Percentiles rank a stretch among this genome's conserved stretches.
Evolutionary conservation across 1,284 basidiomycete genomes (phyloP).

Genomic region (Ceratobasidium sp.): DNA sequence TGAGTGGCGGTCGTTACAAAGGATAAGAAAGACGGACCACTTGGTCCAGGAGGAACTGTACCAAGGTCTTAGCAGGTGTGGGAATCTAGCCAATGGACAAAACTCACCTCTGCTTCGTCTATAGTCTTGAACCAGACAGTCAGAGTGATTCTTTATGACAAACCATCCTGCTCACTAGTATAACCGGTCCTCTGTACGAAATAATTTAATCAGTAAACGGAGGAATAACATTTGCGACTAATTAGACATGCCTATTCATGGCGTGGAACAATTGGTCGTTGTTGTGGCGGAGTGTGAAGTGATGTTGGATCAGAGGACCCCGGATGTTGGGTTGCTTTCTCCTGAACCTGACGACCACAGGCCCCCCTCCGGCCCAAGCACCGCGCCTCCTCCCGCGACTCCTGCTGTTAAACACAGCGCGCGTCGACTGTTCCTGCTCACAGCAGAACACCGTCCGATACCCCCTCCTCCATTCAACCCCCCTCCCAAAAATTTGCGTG

Average conservation of each 20-base stretch:
- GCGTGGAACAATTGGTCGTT: constrained; percentile 14
- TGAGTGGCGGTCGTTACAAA: neutral
- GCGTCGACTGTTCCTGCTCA: constrained; percentile 19
- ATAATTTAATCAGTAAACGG: constrained; percentile 9
- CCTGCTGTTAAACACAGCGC: constrained; percentile 27
- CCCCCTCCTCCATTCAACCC: neutral
- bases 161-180: constrained; percentile 29
- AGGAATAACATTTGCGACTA: neutral
- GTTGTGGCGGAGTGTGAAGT: constrained; percentile 35
- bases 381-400: constrained; percentile 10
- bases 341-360: constrained; percentile 37
- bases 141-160: neutral
- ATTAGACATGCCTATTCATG: constrained; percentile 31
- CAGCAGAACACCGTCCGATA: constrained; percentile 7
- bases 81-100: neutral
- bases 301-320: constrained; percentile 40
- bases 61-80: constrained; percentile 10
- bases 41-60: constrained; percentile 48
- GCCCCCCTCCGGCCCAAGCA: constrained; percentile 20
- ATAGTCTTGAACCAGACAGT: constrained; percentile 39
- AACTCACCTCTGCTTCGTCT: constrained; percentile 48
- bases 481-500: neutral
- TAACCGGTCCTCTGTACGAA: constrained; percentile 43
- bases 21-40: constrained; percentile 30
- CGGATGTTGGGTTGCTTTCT: constrained; percentile 21